phyloP scores from a whole-genome alignment of 805 yeast species.

The Saturnispora galanensis region DNA sequence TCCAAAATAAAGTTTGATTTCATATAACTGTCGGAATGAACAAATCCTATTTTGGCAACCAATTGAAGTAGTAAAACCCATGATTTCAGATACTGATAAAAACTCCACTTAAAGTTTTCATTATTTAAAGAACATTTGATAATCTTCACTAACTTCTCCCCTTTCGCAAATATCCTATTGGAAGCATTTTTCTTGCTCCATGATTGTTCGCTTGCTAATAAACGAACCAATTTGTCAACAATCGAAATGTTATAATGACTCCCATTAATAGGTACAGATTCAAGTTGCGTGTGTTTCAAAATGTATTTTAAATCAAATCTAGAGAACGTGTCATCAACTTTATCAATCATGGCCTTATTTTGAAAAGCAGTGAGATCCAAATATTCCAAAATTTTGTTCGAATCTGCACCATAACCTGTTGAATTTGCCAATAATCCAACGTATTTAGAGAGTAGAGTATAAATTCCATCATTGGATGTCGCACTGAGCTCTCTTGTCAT shows the following conservation, averaged over 20 bases:
- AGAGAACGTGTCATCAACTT: constrained; percentile 28
- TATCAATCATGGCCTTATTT: constrained; percentile 34
- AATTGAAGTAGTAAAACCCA: constrained; percentile 81
- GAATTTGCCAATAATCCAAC: constrained; percentile 43
- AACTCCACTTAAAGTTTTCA: constrained; percentile 40
- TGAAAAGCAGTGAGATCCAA: constrained; percentile 62
- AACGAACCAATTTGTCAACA: constrained; percentile 24
- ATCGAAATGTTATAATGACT: constrained; percentile 35
- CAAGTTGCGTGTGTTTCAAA: constrained; percentile 29
- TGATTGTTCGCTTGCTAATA: constrained; percentile 19
- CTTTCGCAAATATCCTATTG: constrained; percentile 13
- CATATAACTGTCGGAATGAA: constrained; percentile 31
- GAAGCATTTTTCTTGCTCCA: constrained; percentile 14
- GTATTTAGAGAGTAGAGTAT: constrained; percentile 44
- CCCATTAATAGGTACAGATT: constrained; percentile 11
- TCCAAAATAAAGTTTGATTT: constrained; percentile 61
- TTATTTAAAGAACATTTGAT: constrained; percentile 38
- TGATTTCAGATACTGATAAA: constrained; percentile 56
- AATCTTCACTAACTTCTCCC: constrained; percentile 26
- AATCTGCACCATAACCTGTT: constrained; percentile 41
- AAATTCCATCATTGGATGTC: constrained; percentile 34
- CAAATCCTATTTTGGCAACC: constrained; percentile 47
- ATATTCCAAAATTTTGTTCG: constrained; percentile 59
- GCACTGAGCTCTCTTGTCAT: constrained; percentile 67
- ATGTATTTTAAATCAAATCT: constrained; percentile 33